These are phyloP conservation scores for Gliomastix tumulicola DNA, from an alignment of 2,329 filamentous ascomycete genomes.

Conservation along the genomic window DNA sequence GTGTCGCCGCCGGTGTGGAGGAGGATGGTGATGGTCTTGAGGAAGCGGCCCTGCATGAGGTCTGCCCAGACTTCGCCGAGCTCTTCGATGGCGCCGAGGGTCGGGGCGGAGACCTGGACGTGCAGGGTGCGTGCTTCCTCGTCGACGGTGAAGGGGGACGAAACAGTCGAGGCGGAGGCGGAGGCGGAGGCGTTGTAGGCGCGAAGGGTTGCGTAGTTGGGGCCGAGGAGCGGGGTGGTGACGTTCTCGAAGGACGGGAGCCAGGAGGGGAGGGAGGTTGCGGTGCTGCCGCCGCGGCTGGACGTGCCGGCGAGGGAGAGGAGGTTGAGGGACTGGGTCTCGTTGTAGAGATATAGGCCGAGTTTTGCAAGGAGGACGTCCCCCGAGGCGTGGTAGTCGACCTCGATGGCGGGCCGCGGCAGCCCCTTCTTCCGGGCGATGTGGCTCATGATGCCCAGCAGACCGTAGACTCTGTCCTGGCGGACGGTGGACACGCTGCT, in stretches of 20 bases:
- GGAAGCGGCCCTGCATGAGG: slow-evolving; percentile 2
- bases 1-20: slow-evolving; percentile 12
- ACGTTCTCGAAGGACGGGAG: slow-evolving; percentile 12
- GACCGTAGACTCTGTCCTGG: slow-evolving; percentile 13
- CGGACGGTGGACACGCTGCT: slow-evolving; percentile 10
- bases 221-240: slow-evolving; percentile 9
- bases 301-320: slow-evolving; percentile 11
- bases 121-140: slow-evolving; percentile 4
- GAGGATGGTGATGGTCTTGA: slow-evolving; percentile 9
- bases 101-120: slow-evolving; percentile 8
- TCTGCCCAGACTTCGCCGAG: slow-evolving; percentile 3
- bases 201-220: neutral
- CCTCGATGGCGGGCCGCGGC: slow-evolving; percentile 5
- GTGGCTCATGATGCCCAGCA: slow-evolving; percentile 14
- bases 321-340: slow-evolving; percentile 11
- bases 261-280: slow-evolving; percentile 9
- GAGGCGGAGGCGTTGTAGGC: slow-evolving; percentile 1
- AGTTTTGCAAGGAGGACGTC: slow-evolving; percentile 9
- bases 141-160: slow-evolving; percentile 9
- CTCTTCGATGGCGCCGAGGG: slow-evolving; percentile 10
- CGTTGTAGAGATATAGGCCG: slow-evolving; percentile 6
- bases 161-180: no score
- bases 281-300: slow-evolving; percentile 5
- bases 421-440: slow-evolving; percentile 7
- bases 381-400: slow-evolving; percentile 11